Evolutionary conservation across 495 filamentous ascomycete species (phyloP).

Genomic region (Glutinoglossum americanum): DNA sequence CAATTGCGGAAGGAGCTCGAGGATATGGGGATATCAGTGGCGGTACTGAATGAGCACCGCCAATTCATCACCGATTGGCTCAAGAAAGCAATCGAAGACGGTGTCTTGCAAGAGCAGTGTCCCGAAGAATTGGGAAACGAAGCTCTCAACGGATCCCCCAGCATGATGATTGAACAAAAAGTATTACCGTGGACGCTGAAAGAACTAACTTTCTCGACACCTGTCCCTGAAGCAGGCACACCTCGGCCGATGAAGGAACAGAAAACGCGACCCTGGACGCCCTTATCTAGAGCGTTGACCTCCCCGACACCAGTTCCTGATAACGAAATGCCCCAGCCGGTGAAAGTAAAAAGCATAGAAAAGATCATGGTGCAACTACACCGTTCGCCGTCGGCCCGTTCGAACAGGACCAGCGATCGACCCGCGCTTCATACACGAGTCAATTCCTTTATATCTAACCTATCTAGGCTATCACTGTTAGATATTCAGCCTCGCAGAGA

Average conservation of each 20-base stretch:
- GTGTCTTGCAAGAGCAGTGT: constrained; percentile 6
- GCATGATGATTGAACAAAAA: neutral
- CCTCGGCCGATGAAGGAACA: no score
- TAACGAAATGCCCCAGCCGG: neutral
- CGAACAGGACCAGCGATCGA: neutral
- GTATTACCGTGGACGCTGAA: no score
- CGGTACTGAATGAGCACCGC: constrained; percentile 5
- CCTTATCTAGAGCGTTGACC: neutral
- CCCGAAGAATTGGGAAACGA: neutral
- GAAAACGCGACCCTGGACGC: no score
- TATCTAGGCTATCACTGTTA: neutral
- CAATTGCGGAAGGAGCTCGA: constrained; percentile 8
- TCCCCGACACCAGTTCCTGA: neutral
- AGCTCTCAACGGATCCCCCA: neutral
- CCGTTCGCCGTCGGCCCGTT: neutral
- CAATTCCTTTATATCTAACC: neutral
- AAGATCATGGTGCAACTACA: neutral
- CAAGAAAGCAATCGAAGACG: constrained; percentile 6
- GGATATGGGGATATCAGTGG: constrained; percentile 9
- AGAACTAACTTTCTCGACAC: no score
- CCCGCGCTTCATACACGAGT: neutral
- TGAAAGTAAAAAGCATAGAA: neutral
- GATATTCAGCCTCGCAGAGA: neutral
- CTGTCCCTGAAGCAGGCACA: no score
- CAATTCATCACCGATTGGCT: constrained; percentile 10